phyloP scores from a whole-genome alignment of 139 green algal species.

The Astrephomene gubernaculifera region DNA sequence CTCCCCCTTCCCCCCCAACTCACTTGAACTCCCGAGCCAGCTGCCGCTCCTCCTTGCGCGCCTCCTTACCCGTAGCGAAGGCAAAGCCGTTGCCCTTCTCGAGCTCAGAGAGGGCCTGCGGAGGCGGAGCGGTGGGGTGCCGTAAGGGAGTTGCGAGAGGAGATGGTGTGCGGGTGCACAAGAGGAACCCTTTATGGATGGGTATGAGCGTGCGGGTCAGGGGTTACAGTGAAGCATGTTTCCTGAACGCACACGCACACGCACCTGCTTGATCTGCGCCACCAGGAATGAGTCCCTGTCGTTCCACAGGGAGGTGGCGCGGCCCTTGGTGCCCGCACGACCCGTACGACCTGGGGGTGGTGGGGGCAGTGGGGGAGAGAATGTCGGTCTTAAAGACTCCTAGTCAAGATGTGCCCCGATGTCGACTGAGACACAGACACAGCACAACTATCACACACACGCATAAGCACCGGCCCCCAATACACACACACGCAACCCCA shows the following conservation, averaged over 20 bases:
- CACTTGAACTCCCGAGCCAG: slow-evolving; percentile 71
- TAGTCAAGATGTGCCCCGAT: no score
- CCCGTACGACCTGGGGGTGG: slow-evolving; percentile 78
- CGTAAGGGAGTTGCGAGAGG: not conserved
- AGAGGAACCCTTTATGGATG: no score
- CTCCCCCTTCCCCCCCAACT: not conserved
- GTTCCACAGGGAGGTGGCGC: slow-evolving; percentile 86
- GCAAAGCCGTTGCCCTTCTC: slow-evolving; percentile 85
- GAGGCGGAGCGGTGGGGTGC: slow-evolving; percentile 61
- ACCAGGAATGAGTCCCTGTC: slow-evolving; percentile 84
- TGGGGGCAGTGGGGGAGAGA: not conserved
- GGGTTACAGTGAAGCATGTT: no score
- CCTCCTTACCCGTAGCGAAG: slow-evolving; percentile 87
- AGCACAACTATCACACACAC: no score
- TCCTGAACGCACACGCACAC: not conserved
- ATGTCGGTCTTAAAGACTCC: no score
- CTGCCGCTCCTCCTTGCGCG: slow-evolving; percentile 75
- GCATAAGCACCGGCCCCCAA: no score
- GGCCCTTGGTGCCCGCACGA: slow-evolving; percentile 70
- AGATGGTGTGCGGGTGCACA: not conserved
- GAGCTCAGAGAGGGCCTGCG: slow-evolving; percentile 77
- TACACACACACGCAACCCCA: not conserved
- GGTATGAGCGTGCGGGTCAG: no score
- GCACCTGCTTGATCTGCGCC: slow-evolving; percentile 65
- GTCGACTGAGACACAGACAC: no score